Evolutionary conservation across 208 protist genomes (phyloP), one percentile per base, ranked within the genome.

Genomic region (Acanthamoeba quina): DNA sequence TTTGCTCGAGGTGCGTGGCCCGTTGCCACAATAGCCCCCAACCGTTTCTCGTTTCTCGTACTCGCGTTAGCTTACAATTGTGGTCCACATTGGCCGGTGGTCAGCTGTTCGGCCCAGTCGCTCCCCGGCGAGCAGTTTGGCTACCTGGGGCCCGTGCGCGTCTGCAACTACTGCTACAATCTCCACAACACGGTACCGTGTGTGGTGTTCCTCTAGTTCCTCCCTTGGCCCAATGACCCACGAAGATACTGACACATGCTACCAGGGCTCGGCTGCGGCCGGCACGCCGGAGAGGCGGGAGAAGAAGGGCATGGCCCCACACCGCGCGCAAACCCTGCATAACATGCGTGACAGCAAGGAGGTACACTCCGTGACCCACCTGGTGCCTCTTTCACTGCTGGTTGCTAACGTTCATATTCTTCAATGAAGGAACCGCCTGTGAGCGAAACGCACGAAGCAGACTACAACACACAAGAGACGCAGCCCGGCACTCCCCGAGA

Each of bases 1-100:
- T 96, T 68, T 96, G 95, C 34, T 19, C 54, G 10, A 94, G 31
- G 82, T 95, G 26, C 58, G 24, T 29, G 15, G n/a, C 56, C 58
- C n/a, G 37, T 41, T 41, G 37, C 47, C 5, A 3, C 37, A 7
- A 26, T 5, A 47, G 66, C 49, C 2, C 5, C n/a, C 31, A 44
- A 52, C 10, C 47, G 2, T 44, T 62, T 31, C 78, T 34, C 17
- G 2, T 82, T 47, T 47, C 13, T 47, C 41, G 17, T 68, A 24
- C n/a, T 90, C 21, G 5, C 0, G 10, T 15, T 58, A 1, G 3
- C 54, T 15, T 21, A 58, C 54, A 5, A 3, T n/a, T 58, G 54
- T 58, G 54, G 54, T 11, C 37, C 37, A 41, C 5, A 19, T 52
- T 41, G 9, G 7, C 9, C 1, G 52, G 29, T 91, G 44, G 19